phyloP scores from a whole-genome alignment of 148 eudicot genomes.

The Camellia lanceoleosa region DNA sequence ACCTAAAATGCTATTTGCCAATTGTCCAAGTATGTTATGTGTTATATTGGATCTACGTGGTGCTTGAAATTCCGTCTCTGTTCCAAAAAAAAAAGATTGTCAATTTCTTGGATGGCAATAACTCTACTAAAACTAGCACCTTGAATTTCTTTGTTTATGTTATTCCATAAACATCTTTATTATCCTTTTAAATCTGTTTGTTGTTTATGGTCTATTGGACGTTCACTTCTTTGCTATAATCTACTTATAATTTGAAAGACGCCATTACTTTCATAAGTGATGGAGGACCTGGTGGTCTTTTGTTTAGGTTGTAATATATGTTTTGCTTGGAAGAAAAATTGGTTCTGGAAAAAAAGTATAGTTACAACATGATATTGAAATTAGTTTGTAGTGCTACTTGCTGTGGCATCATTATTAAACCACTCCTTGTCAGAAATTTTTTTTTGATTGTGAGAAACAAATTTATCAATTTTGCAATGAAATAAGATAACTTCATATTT shows the following conservation, averaged over 20 bases:
- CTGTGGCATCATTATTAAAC: background rate
- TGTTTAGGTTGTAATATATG: background rate
- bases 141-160: background rate
- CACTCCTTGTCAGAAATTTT: background rate
- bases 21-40: background rate
- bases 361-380: background rate
- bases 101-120: background rate
- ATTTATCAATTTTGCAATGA: background rate
- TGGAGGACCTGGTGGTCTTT: background rate
- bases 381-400: background rate
- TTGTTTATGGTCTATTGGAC: background rate
- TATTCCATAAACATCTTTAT: background rate
- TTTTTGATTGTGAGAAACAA: background rate
- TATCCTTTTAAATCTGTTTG: slow-evolving; percentile 7
- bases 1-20: background rate
- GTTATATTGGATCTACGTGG: background rate
- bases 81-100: no score
- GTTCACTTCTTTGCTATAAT: background rate
- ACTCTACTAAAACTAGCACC: background rate
- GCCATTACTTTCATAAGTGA: background rate
- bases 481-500: background rate
- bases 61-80: background rate
- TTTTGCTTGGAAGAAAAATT: background rate
- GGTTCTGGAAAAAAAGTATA: background rate
- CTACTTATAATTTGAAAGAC: background rate